Evolutionary conservation across 768 basidiomycete genomes (phyloP), one percentile per base, ranked within the genome.

Genomic region (Strobilomyces confusus): DNA sequence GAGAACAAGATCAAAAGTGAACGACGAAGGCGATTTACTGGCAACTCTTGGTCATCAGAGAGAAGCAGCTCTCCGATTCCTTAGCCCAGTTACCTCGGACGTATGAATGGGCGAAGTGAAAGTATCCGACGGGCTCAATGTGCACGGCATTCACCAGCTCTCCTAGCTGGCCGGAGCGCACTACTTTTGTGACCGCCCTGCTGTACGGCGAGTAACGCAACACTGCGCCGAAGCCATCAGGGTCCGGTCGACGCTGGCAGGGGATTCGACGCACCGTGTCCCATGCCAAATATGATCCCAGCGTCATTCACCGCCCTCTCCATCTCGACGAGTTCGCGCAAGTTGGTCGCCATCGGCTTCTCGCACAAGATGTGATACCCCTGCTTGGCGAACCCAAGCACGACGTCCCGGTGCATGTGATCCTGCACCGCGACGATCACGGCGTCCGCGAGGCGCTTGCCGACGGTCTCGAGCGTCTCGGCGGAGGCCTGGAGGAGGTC

Each of bases 301-400:
- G 85, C 79, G 32, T 82, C 77, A 68, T 81, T 83, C 29, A 94
- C 77, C 0, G 82, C 87, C 30, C 74, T 72, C 57, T 89, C 83
- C 76, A 94, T 93, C 66, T 74, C 76, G 45, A 94, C 65, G 54
- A 92, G 89, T 57, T 89, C 89, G 49, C 78, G 75, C 34, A 87
- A 61, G 49, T 68, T 80, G 5, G 88, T 92, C 1, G 91, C 89
- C 87, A 95, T 90, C 0, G 92, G 92, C 66, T 95, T 95, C 77
- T 95, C 92, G 69, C 92, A 94, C 20, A 95, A 76, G 51, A 95
- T 89, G 60, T 92, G 85, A 63, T 94, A 94, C 1, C 90, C 89
- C 62, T 90, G 89, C 38, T 75, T 77, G 0, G 85, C 84, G 71
- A 92, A 92, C 0, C 85, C 88, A 9, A 80, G 64, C 0, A 87